Percentiles rank a stretch among this genome's conserved stretches.
These are phyloP conservation scores for Astragalus glycyphyllos DNA, from an alignment of 306 rosid species.

Conservation along the genomic window DNA sequence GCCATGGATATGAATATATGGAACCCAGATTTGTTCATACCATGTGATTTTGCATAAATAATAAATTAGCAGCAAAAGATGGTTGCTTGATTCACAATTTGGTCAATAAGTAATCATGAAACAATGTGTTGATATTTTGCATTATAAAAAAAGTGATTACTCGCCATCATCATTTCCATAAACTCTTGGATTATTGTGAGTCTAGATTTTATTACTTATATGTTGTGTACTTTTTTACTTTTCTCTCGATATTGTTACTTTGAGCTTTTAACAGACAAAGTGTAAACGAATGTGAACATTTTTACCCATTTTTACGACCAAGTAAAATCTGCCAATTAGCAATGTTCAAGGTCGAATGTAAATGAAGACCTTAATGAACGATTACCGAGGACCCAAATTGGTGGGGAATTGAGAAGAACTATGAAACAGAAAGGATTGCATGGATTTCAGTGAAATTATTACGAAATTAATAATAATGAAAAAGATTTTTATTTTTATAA, in stretches of 20 bases:
- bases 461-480: not conserved
- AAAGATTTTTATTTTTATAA: not conserved
- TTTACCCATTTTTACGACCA: conserved; percentile 25
- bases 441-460: conserved; percentile 65
- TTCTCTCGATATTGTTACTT: conserved; percentile 21
- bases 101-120: conserved; percentile 44
- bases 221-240: no score
- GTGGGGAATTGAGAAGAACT: conserved; percentile 46
- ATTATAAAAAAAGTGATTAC: conserved; percentile 28
- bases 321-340: not conserved
- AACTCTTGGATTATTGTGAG: conserved; percentile 36
- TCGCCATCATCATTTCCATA: conserved; percentile 20
- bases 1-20: not conserved
- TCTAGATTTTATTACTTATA: conserved; percentile 23
- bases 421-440: conserved; percentile 36
- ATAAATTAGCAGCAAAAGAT: conserved; percentile 23
- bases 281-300: conserved; percentile 26
- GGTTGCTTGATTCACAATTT: conserved; percentile 34
- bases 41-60: conserved; percentile 12
- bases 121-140: conserved; percentile 36
- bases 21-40: conserved; percentile 27
- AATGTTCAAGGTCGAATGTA: conserved; percentile 22
- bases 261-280: conserved; percentile 27
- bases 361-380: conserved; percentile 13
- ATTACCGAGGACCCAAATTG: conserved; percentile 42